Evolutionary conservation across 2,329 filamentous ascomycete species (phyloP).

Genomic region (Microdochium paspali): DNA sequence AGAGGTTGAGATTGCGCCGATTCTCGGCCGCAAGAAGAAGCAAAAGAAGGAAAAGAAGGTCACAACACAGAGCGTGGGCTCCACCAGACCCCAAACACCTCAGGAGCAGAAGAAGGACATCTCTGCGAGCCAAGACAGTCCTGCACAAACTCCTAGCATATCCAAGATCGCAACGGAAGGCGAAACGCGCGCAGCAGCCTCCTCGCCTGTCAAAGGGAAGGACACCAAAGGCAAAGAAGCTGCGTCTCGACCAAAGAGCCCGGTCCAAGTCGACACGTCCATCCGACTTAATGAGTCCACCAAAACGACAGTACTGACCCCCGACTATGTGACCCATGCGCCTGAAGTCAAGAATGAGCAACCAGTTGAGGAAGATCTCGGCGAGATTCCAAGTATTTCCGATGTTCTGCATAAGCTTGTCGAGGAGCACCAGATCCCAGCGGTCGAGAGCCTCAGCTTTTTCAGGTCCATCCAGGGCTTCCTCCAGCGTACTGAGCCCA

Average conservation of each 20-base stretch:
- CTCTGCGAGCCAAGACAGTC: conserved; percentile 12
- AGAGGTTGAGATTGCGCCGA: conserved; percentile 55
- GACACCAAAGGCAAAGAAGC: conserved; percentile 12
- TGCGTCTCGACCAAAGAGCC: conserved; percentile 16
- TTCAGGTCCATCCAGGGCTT: conserved; percentile 25
- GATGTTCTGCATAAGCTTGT: conserved; percentile 29
- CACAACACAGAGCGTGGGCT: conserved; percentile 16
- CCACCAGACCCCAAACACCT: conserved; percentile 19
- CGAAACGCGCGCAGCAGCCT: conserved; percentile 5
- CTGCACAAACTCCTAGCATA: conserved; percentile 7
- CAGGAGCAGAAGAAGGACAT: conserved; percentile 20
- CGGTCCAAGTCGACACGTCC: conserved; percentile 17
- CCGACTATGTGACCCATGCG: conserved; percentile 18
- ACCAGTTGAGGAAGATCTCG: conserved; percentile 18
- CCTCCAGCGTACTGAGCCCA: conserved; percentile 21
- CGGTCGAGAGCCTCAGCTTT: conserved; percentile 26
- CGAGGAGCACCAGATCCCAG: conserved; percentile 20
- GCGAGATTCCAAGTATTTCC: conserved; percentile 18
- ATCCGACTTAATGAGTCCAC: conserved; percentile 22
- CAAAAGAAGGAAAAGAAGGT: conserved; percentile 61
- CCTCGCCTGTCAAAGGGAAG: conserved; percentile 9
- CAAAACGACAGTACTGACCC: conserved; percentile 23
- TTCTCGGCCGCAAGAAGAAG: conserved; percentile 76
- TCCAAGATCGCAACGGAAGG: conserved; percentile 11
- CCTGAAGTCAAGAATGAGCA: conserved; percentile 16